These are phyloP conservation scores for Stachybotrys echinatus DNA, from an alignment of 2,329 filamentous ascomycete genomes.

Conservation along the genomic window DNA sequence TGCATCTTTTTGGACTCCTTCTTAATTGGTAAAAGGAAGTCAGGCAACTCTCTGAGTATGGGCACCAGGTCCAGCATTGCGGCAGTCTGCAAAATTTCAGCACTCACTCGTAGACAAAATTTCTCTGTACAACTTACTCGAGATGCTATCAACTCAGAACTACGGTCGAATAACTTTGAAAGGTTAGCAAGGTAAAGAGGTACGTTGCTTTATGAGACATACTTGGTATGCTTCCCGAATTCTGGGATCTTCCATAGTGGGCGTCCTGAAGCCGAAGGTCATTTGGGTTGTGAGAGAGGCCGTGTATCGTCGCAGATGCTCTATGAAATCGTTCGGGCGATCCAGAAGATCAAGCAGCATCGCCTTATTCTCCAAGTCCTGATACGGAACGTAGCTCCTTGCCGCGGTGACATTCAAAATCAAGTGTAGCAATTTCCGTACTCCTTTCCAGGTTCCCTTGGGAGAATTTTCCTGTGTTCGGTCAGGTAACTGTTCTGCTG, in stretches of 20 bases:
- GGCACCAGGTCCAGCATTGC: conserved; percentile 43
- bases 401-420: conserved; percentile 31
- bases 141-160: not conserved
- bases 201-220: not conserved
- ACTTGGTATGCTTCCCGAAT: conserved; percentile 34
- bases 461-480: no score
- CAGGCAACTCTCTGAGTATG: conserved; percentile 18
- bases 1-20: conserved; percentile 29
- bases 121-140: not conserved
- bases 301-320: conserved; percentile 42
- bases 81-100: conserved; percentile 17
- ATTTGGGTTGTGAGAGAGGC: conserved; percentile 45
- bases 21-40: conserved; percentile 4
- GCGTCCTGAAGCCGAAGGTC: conserved; percentile 41
- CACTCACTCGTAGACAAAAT: no score
- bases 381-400: conserved; percentile 31
- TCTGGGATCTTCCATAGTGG: conserved; percentile 33
- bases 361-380: conserved; percentile 37
- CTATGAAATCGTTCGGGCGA: conserved; percentile 32
- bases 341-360: conserved; percentile 31
- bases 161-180: not conserved
- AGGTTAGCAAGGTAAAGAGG: not conserved
- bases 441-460: conserved; percentile 5
- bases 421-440: conserved; percentile 25
- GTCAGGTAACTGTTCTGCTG: no score